Base-by-base conservation (phyloP, 1,284 basidiomycete genomes). In the Laetiporus sulphureus region DNA sequence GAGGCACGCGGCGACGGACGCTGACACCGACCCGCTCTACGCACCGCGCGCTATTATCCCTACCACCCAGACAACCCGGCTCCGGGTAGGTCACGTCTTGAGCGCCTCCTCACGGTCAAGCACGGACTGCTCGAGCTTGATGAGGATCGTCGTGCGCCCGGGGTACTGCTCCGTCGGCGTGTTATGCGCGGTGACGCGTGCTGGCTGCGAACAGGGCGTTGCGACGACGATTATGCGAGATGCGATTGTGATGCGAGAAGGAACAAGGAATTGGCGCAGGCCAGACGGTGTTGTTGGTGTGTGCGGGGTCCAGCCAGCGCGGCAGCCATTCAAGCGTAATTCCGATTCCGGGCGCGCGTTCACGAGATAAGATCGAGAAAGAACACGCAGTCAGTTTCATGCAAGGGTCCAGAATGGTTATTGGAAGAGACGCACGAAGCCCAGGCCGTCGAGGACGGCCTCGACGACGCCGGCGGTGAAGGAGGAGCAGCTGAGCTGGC, bases 381-480 rank as follows among this genome's bases (percentile, higher is more conserved):
- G 50, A 21, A 48, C 32, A 37, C 39, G 34, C 13, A 29, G 30
- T n/a, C 38, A 15, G 27, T 30, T 19, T n/a, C n/a, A n/a, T 21
- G 20, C 27, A 20, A 12, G 10, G 15, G 27, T 23, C 15, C 10
- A 19, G 16, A 22, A 2, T 24, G 22, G 20, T 16, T 16, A 36
- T 23, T 43, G 3, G 41, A 27, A 13, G 33, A 39, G 42, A 82
- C 93, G 63, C 58, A 97, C 94, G 52, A 99, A 93, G 42, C 93
- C 91, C 16, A 97, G 71, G 0, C 93, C 94, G 60, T 99, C 95
- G 45, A 99, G 71, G 3, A 97, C 91, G 5, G 93, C 95, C 66
- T 99, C 96, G 3, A 99, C 93, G 42, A 99, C 85, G 0, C 96
- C 95, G 4, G 95, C 95, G 0, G 93, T 93, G 59, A 96, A 89